Conservation (phyloP, 805 yeast genomes). For the Lipomyces yamanashiensis region DNA sequence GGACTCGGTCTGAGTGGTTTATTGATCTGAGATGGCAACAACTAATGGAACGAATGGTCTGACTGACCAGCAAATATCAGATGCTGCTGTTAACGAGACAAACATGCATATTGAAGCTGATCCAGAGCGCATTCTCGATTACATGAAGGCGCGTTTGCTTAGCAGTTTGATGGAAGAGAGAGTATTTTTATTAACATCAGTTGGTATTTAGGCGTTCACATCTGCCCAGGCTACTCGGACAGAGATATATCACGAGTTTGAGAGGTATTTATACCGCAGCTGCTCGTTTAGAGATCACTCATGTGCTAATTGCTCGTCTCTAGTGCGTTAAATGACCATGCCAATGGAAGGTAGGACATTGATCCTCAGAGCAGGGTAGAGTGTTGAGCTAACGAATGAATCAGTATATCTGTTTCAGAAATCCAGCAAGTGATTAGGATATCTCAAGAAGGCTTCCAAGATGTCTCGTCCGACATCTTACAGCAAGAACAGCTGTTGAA, state of each 20-base stretch:
- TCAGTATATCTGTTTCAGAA: constrained; percentile 26
- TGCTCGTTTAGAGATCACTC: background rate
- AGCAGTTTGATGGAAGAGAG: background rate
- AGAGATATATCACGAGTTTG: constrained; percentile 37
- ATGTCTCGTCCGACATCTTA: constrained; percentile 30
- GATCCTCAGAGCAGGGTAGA: background rate
- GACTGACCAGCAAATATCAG: constrained; percentile 13
- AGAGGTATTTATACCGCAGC: constrained; percentile 11
- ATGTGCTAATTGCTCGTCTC: background rate
- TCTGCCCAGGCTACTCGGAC: constrained; percentile 36
- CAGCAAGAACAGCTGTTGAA: constrained; percentile 22
- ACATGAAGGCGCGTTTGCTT: constrained; percentile 25
- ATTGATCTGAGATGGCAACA: constrained; percentile 2
- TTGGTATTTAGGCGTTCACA: constrained; percentile 15
- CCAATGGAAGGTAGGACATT: constrained; percentile 23
- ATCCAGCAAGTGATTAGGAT: constrained; percentile 34
- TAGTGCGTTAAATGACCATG: constrained; percentile 32
- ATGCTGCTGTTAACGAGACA: constrained; percentile 3
- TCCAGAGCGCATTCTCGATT: constrained; percentile 21
- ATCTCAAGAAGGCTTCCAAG: constrained; percentile 36
- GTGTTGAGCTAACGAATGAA: background rate
- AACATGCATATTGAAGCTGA: constrained; percentile 19
- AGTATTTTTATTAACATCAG: background rate
- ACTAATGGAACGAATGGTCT: background rate
- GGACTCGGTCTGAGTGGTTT: too few relatives aligned